Base-by-base conservation (phyloP, 2,329 filamentous ascomycete genomes). In the Dactylonectria macrodidyma region DNA sequence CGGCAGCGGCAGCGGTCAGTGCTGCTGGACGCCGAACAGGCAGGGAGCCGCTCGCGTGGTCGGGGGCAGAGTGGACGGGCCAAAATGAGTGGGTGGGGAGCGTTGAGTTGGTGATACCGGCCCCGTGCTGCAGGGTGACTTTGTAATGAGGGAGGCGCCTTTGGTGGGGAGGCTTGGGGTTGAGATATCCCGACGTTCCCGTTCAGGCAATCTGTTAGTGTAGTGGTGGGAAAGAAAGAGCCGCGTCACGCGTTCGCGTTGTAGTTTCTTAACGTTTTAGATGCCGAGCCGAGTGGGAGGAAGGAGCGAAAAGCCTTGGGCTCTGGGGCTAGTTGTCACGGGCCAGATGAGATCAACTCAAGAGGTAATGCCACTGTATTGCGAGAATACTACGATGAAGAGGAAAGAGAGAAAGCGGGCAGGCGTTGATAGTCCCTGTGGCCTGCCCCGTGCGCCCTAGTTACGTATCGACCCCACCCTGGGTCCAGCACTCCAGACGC, bases 201-300 rank as follows among this genome's bases (percentile, higher is more conserved):
- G 47, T 41, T 59, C 24, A 51, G 59, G 59, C 50, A 38, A n/a
- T n/a, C 44, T 52, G 34, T 41, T 36, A 44, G 59, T 54, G 69
- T 56, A 51, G 59, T 54, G 63, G 71, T 54, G 64, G 62, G 71
- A 66, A 69, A 73, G 57, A 62, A 72, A 59, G 44, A 67, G 58
- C 47, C 71, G 71, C 64, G 69, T 73, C 71, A 73, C 71, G 71
- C 67, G 57, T 56, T n/a, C 16, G 41, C n/a, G 16, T n/a, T 19
- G 36, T 54, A 3, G n/a, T n/a, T n/a, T n/a, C 7, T 30, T 7
- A 30, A 19, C 19, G 30, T 54, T 54, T 54, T 4, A 52, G 14
- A 51, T 44, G 41, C 41, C 14, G 41, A 44, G n/a, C n/a, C n/a
- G n/a, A n/a, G n/a, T n/a, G n/a, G n/a, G n/a, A n/a, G n/a, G n/a